phyloP scores from a whole-genome alignment of 1,139 yeast genomes.

The Kurtzmaniella quercitrusa region DNA sequence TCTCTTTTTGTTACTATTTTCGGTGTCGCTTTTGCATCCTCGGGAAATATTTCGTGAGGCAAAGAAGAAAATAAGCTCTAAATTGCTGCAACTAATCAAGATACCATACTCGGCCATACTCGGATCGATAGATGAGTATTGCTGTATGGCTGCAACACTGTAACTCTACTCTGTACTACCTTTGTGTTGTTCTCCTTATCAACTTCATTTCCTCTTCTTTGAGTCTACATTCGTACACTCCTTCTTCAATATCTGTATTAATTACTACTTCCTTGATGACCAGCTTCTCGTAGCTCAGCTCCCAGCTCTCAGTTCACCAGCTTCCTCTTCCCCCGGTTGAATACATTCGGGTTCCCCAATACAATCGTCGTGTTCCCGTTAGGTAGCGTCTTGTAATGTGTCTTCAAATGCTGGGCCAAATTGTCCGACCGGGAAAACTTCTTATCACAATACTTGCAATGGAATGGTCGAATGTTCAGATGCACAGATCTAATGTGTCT shows the following conservation, averaged over 20 bases:
- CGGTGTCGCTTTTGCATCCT: neutral
- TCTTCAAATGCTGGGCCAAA: conserved; percentile 47
- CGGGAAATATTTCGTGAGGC: neutral
- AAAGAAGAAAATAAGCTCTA: neutral
- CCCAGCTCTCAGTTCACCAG: too few species aligned
- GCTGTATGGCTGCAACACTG: too few species aligned
- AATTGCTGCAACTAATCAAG: too few species aligned
- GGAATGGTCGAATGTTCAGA: conserved; percentile 45
- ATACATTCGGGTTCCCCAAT: conserved; percentile 34
- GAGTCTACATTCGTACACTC: too few species aligned
- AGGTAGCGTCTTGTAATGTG: conserved; percentile 37
- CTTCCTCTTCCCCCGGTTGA: conserved; percentile 22
- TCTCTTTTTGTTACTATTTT: neutral
- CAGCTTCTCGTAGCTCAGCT: too few species aligned
- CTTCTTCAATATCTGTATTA: too few species aligned
- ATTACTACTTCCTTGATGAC: too few species aligned
- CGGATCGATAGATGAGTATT: too few species aligned
- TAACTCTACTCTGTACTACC: too few species aligned
- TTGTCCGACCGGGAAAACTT: conserved; percentile 45
- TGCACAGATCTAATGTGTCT: conserved; percentile 47
- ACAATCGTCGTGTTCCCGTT: conserved; percentile 35
- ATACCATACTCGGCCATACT: too few species aligned
- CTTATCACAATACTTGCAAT: conserved; percentile 47
- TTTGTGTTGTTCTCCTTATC: too few species aligned
- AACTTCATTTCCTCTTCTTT: too few species aligned